These are phyloP conservation scores for Lipomyces lipofer DNA, from an alignment of 805 yeast genomes.

Conservation along the genomic window DNA sequence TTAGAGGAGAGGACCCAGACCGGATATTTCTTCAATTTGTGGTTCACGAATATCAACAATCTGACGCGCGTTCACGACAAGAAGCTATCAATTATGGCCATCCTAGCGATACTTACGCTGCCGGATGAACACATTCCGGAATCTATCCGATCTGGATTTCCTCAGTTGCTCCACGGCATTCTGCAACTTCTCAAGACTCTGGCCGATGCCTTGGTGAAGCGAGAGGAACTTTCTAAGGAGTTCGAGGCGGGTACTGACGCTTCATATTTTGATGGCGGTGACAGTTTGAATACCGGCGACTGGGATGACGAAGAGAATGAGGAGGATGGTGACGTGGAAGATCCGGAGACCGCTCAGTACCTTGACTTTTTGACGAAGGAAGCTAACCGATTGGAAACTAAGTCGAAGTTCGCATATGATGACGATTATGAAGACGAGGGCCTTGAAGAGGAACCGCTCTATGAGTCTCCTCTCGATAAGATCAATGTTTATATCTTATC, in stretches of 20 bases:
- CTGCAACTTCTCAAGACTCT: slow-evolving; percentile 55
- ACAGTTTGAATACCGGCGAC: slow-evolving; percentile 35
- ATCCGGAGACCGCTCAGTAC: slow-evolving; percentile 34
- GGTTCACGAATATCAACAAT: slow-evolving; percentile 61
- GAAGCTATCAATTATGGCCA: slow-evolving; percentile 70
- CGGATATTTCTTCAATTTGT: slow-evolving; percentile 56
- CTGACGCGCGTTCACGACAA: slow-evolving; percentile 76
- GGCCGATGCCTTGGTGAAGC: slow-evolving; percentile 68
- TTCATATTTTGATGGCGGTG: slow-evolving; percentile 35
- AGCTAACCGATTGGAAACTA: slow-evolving; percentile 14
- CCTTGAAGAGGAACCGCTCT: slow-evolving; percentile 78
- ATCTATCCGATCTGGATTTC: slow-evolving; percentile 36
- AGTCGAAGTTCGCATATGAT: neutral
- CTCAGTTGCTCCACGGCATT: slow-evolving; percentile 55
- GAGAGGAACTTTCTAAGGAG: slow-evolving; percentile 63
- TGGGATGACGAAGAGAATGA: slow-evolving; percentile 37
- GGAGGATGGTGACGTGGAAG: slow-evolving; percentile 40
- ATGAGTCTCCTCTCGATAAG: slow-evolving; percentile 75
- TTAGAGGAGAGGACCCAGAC: slow-evolving; percentile 50
- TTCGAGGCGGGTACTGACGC: slow-evolving; percentile 42
- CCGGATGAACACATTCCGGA: slow-evolving; percentile 41
- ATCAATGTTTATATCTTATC: slow-evolving; percentile 71
- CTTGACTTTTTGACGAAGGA: slow-evolving; percentile 29
- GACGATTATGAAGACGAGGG: slow-evolving; percentile 37
- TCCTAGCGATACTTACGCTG: slow-evolving; percentile 51